Percentiles rank a stretch among this genome's conserved stretches.
Evolutionary conservation across 805 yeast genomes (phyloP).

Genomic region (Metschnikowia koreensis): DNA sequence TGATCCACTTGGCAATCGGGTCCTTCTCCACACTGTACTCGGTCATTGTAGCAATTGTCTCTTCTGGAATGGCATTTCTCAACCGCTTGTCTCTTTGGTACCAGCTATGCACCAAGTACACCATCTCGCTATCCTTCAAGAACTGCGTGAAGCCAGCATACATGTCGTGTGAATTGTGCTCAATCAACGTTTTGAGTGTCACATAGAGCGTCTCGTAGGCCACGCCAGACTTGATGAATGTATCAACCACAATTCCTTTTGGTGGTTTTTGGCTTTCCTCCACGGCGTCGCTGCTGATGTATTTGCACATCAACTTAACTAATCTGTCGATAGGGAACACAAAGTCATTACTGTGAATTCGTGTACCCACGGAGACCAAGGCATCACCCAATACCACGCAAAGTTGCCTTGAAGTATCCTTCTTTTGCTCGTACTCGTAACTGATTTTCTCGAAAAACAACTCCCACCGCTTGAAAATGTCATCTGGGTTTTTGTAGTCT

Average conservation of each 20-base stretch:
- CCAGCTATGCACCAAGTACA: constrained; percentile 65
- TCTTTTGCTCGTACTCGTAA: constrained; percentile 29
- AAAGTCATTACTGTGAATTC: constrained; percentile 64
- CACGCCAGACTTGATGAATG: constrained; percentile 63
- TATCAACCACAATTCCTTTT: constrained; percentile 57
- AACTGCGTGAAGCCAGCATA: constrained; percentile 44
- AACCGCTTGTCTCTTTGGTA: constrained; percentile 61
- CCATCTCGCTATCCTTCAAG: constrained; percentile 52
- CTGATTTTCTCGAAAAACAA: constrained; percentile 55
- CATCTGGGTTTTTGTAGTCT: constrained; percentile 82
- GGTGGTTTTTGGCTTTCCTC: constrained; percentile 37
- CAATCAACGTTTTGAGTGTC: constrained; percentile 59
- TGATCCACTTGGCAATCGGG: constrained; percentile 45
- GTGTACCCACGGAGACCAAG: constrained; percentile 56
- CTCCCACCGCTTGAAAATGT: constrained; percentile 78
- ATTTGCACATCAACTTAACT: constrained; percentile 60
- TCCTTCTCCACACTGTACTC: constrained; percentile 53
- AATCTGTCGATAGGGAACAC: constrained; percentile 78
- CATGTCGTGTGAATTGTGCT: constrained; percentile 54
- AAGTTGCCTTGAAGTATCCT: constrained; percentile 31
- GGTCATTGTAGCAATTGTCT: constrained; percentile 42
- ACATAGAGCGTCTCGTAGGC: constrained; percentile 64
- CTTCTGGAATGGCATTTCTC: constrained; percentile 52
- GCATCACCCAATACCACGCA: constrained; percentile 37
- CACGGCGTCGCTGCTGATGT: constrained; percentile 42